Evolutionary conservation across 2,329 filamentous ascomycete genomes (phyloP), one percentile per base, ranked within the genome.

Genomic region (Pestalotiopsis sp.): DNA sequence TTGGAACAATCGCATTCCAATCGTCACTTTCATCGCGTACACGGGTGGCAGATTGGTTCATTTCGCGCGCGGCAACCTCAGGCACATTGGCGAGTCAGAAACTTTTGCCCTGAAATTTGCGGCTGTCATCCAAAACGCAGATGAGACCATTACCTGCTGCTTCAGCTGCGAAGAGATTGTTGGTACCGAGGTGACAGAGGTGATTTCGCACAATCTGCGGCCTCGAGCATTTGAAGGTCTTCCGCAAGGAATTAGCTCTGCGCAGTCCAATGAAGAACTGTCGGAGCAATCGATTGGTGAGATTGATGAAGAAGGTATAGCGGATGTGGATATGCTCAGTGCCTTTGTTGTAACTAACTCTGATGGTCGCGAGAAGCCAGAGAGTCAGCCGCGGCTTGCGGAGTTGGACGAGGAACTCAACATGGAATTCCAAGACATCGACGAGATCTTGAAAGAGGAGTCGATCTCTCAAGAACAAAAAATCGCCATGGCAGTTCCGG

Each of bases 111-210:
- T 94, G 2, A 79, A 83, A 0, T 91, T 92, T 71, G 87, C 80
- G 23, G 87, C 90, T 1, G 81, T 87, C 0, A 76, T 94, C 23
- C 85, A 79, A 1, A 81, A 81, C 4, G 77, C 83, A 0, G 85
- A 87, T 20, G 87, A 91, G 68, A 81, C 85, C 3, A 87, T 96
- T 41, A 85, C 85, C 27, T 93, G 90, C 69, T 89, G 91, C 75
- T 84, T 95, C 63, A 92, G 93, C 78, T 98, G 95, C 72, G 95
- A 98, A 80, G 91, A 94, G 58, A 92, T 98, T 74, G 93, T 90
- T 3, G 89, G 89, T 1, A 90, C 89, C 0, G 77, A 82, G 39
- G 76, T 86, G 14, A 67, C 52, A 20, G 70, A 71, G 23, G 70
- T 65, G 7, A 27, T 78, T 27, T 69, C 72, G 57, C 76, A 74